A percentile compares a stretch with the other conserved stretches of the same genome.
phyloP scores from a whole-genome alignment of 495 filamentous ascomycete species.

The Penicillium canescens region DNA sequence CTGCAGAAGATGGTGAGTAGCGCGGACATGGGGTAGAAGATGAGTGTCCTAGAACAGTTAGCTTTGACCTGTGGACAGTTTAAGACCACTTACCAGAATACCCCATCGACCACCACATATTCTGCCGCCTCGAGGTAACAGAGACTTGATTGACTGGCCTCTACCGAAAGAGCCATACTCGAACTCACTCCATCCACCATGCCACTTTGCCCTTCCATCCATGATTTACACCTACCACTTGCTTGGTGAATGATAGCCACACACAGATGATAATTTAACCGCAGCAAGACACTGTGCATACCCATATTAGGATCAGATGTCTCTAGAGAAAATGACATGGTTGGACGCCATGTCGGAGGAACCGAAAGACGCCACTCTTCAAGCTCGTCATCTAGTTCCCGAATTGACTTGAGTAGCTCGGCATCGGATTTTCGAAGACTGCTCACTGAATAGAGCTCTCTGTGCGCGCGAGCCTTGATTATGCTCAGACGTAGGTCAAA shows the following conservation, averaged over 20 bases:
- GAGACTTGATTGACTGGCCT: conserved; percentile 52
- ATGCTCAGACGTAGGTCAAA: conserved; percentile 50
- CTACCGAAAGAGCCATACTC: conserved; percentile 50
- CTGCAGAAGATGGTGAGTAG: conserved; percentile 52
- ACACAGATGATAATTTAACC: conserved; percentile 53
- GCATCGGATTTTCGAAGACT: conserved; percentile 51
- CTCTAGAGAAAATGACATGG: conserved; percentile 40
- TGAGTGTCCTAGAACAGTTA: conserved; percentile 35
- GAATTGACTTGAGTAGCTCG: conserved; percentile 52
- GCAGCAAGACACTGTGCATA: conserved; percentile 47
- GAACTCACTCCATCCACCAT: conserved; percentile 48
- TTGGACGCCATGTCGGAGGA: conserved; percentile 42
- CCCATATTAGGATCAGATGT: conserved; percentile 35
- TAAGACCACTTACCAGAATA: conserved; percentile 43
- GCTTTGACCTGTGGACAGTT: neutral
- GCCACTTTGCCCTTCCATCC: conserved; percentile 32
- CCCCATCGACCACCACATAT: conserved; percentile 40
- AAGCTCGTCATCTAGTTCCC: conserved; percentile 52
- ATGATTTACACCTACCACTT: conserved; percentile 47
- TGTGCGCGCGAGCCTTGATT: conserved; percentile 51
- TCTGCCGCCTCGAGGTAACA: conserved; percentile 44
- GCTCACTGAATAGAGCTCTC: conserved; percentile 46
- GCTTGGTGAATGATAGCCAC: conserved; percentile 54
- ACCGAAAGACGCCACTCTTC: conserved; percentile 51
- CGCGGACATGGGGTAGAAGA: conserved; percentile 57